Base-by-base conservation (phyloP, 176 grass and related monocot species). In the Elymus sibiricus region DNA sequence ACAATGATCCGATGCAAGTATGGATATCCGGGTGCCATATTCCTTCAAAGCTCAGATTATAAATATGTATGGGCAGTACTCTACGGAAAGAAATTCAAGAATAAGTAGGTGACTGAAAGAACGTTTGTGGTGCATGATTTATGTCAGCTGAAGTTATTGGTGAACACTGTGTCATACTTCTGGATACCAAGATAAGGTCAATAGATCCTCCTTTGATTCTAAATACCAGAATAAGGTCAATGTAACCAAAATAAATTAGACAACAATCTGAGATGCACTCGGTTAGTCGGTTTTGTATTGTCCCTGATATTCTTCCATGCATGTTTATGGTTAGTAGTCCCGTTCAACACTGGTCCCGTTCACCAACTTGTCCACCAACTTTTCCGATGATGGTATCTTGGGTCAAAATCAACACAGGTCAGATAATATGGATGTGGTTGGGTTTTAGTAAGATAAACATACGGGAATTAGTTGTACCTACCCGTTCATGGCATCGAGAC, bases 391-490 rank as follows among this genome's bases (percentile, higher is more conserved):
- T 39, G 44, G 75, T 80, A 62, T 49, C 12, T 70, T 63, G 16
- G 62, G 64, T 82, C 72, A 82, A 77, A 82, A 70, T 90, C 64
- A 37, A 74, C 40, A 25, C 7, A 8, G 27, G 49, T 22, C 39
- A 70, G 2, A n/a, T 26, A 61, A 11, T n/a, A 29, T 77, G 46
- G 83, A 47, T 40, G 14, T 19, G 35, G 70, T 29, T 67, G 70
- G 27, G 38, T 70, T 77, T 7, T 77, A 71, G 70, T 82, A 51
- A 77, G 70, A 82, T 9, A 67, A 69, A 49, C 51, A 26, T 86
- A 40, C 78, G 68, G 5, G 34, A 34, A 68, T 76, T 77, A 28
- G 83, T 82, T 82, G 83, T 49, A 90, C 88, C 78, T 77, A 90
- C 70, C 63, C 1, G 34, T 82, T 77, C 35, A 38, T 12, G 13